Evolutionary conservation across 1,284 basidiomycete species (phyloP).

Genomic region (Cystobasidium sp.): DNA sequence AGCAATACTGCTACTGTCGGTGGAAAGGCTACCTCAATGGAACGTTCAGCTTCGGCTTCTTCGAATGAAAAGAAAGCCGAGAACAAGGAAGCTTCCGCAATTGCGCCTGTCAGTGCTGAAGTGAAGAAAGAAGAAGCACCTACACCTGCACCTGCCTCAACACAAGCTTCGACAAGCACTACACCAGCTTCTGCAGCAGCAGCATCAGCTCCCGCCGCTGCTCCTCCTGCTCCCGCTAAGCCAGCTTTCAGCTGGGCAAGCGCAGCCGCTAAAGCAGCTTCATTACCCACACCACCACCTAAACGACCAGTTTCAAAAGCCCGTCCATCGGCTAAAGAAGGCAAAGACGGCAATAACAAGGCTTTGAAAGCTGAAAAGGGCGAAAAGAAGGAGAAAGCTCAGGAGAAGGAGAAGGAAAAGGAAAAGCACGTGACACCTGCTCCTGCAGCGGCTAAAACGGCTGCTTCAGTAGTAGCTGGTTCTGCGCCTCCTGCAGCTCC

Average conservation of each 20-base stretch:
- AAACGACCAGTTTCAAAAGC: constrained; percentile 34
- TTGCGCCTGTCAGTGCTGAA: background rate
- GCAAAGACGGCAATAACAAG: constrained; percentile 11
- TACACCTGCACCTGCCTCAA: background rate
- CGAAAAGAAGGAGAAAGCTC: background rate
- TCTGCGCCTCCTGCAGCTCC: background rate
- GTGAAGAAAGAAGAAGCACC: constrained; percentile 8
- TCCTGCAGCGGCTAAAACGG: background rate
- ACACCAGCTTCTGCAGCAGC: background rate
- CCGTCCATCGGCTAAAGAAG: constrained; percentile 25
- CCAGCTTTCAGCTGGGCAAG: constrained; percentile 43
- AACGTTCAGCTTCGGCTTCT: background rate
- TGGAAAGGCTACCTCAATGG: constrained; percentile 7
- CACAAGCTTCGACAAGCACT: constrained; percentile 5
- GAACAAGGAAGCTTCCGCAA: background rate
- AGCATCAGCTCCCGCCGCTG: background rate
- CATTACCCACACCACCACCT: constrained; percentile 35
- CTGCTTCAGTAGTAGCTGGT: background rate
- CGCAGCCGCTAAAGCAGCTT: constrained; percentile 41
- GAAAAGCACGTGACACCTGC: background rate
- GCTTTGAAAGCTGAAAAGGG: constrained; percentile 2
- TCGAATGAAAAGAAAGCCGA: constrained; percentile 3
- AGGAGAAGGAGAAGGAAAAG: background rate
- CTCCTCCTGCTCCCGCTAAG: constrained; percentile 4
- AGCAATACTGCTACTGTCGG: constrained; percentile 4